These are phyloP conservation scores for Backusella mclennaniae DNA, from an alignment of 192 early-diverging fungal genomes.

Conservation along the genomic window DNA sequence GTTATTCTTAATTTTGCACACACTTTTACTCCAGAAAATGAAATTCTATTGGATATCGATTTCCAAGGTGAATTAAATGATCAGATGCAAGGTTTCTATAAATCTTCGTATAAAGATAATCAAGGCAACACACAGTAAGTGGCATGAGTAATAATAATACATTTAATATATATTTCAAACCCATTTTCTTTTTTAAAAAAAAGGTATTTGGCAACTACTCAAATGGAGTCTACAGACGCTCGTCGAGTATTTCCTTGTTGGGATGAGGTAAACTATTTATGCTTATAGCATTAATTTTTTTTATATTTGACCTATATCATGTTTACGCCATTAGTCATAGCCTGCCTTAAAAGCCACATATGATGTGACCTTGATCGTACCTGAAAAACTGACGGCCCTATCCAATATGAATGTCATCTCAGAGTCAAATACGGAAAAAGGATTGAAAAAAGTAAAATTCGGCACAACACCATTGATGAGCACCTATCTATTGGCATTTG, in stretches of 20 bases:
- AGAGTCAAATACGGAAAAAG: constrained; percentile 40
- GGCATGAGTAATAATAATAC: background rate
- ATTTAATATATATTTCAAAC: background rate
- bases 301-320: background rate
- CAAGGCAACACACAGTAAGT: constrained; percentile 46
- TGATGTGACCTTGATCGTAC: constrained; percentile 82
- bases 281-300: background rate
- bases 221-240: constrained; percentile 92
- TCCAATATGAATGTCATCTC: constrained; percentile 89
- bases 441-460: constrained; percentile 78
- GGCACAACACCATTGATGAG: constrained; percentile 91
- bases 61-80: constrained; percentile 77
- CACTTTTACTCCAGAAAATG: constrained; percentile 45
- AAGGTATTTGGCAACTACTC: constrained; percentile 83
- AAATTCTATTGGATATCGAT: constrained; percentile 37
- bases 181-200: constrained; percentile 22
- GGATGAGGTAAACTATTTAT: constrained; percentile 67
- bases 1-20: constrained; percentile 61
- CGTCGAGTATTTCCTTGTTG: constrained; percentile 91
- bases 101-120: constrained; percentile 69
- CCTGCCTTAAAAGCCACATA: constrained; percentile 95
- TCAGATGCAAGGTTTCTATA: constrained; percentile 94
- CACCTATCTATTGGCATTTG: constrained; percentile 91
- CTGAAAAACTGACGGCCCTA: constrained; percentile 73
- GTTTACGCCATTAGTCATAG: constrained; percentile 19